Conservation (phyloP, 202 grass and related monocot species). For the Zoysia matrella region DNA sequence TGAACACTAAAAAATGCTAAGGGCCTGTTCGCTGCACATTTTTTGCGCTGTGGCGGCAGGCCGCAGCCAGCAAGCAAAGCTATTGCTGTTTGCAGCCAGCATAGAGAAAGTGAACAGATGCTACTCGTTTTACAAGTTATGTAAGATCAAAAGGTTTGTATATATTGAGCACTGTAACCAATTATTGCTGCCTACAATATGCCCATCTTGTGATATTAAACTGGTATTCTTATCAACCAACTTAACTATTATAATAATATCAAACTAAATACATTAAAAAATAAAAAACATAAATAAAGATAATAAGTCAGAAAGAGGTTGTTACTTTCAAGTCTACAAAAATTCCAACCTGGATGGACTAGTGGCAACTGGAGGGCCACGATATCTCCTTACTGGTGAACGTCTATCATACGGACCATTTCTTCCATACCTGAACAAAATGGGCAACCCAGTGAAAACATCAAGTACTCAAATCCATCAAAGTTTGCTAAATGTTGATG, state of each 20-base stretch:
- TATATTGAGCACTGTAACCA: constrained; percentile 9
- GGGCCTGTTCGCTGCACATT: constrained; percentile 14
- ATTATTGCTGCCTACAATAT: neutral
- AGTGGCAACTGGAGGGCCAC: constrained; percentile 49
- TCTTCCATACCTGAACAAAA: constrained; percentile 63
- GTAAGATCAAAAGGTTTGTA: constrained; percentile 8
- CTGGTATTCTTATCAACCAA: constrained; percentile 8
- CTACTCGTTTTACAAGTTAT: constrained; percentile 19
- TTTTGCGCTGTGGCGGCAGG: constrained; percentile 2
- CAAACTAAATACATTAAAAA: constrained; percentile 22
- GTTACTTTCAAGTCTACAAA: neutral
- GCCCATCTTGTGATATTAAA: neutral
- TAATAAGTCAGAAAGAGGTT: constrained; percentile 3
- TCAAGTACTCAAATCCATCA: constrained; percentile 9
- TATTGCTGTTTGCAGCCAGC: too few species aligned
- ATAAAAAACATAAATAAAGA: constrained; percentile 8
- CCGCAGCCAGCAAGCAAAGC: too few species aligned
- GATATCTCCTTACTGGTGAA: constrained; percentile 56
- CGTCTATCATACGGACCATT: constrained; percentile 50
- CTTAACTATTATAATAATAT: neutral
- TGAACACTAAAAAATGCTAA: constrained; percentile 18
- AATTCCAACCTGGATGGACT: constrained; percentile 67
- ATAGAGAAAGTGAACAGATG: too few species aligned
- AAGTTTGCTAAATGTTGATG: constrained; percentile 5
- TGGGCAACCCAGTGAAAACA: constrained; percentile 27